Percentiles rank a stretch among this genome's conserved stretches.
Conservation (phyloP, 1,139 yeast species). For the Sugiyamaella grinbergsii region DNA sequence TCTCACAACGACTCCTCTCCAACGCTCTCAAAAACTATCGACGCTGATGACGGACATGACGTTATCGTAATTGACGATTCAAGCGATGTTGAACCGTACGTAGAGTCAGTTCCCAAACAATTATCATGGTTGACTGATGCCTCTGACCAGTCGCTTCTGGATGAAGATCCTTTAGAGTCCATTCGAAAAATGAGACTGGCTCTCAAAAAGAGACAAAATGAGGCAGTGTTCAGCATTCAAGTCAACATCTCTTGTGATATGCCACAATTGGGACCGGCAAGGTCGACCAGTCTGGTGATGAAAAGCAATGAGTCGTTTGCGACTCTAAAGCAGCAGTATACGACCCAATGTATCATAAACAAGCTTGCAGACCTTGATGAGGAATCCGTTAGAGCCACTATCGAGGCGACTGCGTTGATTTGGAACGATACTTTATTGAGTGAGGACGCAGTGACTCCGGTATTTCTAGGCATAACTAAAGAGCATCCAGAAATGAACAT, state of each 20-base stretch:
- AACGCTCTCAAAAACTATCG: neutral
- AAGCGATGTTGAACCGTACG: neutral
- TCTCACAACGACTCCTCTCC: too few species aligned
- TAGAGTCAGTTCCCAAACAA: neutral
- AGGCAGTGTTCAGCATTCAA: constrained; percentile 4
- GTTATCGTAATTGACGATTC: neutral
- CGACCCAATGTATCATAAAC: constrained; percentile 7
- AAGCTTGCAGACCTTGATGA: constrained; percentile 2
- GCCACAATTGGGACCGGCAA: constrained; percentile 6
- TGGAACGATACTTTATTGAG: constrained; percentile 28
- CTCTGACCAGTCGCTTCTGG: neutral
- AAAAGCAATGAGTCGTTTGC: constrained; percentile 16
- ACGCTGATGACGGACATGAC: neutral
- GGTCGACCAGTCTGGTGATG: constrained; percentile 10
- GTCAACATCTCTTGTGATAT: constrained; percentile 13
- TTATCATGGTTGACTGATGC: neutral
- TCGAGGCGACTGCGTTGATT: constrained; percentile 25
- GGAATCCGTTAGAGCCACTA: neutral
- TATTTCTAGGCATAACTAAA: constrained; percentile 9
- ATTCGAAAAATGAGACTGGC: constrained; percentile 11
- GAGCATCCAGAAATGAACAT: constrained; percentile 28
- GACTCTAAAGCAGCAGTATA: constrained; percentile 8
- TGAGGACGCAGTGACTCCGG: constrained; percentile 25
- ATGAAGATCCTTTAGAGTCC: constrained; percentile 9
- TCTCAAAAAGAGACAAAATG: constrained; percentile 1